A percentile compares a stretch with the other conserved stretches of the same genome.
Evolutionary conservation across 148 eudicot genomes (phyloP).

Genomic region (Persicaria maculosa): DNA sequence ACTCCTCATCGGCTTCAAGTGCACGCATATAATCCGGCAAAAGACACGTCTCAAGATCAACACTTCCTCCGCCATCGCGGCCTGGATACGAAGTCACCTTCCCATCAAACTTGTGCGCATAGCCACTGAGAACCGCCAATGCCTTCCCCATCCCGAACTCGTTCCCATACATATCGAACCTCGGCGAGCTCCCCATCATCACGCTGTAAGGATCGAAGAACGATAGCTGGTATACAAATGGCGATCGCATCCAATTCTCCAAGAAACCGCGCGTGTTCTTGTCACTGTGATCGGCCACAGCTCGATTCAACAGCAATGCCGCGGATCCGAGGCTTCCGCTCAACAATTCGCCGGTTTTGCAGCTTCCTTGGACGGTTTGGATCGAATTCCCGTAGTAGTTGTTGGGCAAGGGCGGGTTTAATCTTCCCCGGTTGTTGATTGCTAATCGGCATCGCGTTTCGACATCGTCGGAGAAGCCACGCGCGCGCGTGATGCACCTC

Average conservation of each 20-base stretch:
- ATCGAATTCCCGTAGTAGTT: constrained; percentile 24
- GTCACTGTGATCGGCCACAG: constrained; percentile 12
- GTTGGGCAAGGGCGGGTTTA: constrained; percentile 22
- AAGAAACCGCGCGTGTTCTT: not conserved
- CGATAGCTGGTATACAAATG: constrained; percentile 1
- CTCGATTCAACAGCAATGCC: constrained; percentile 16
- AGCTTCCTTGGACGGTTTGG: not conserved
- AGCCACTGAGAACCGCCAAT: constrained; percentile 17
- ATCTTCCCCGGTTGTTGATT: constrained; percentile 18
- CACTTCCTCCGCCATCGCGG: constrained; percentile 21
- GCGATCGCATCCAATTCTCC: constrained; percentile 11
- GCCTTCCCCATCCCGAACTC: constrained; percentile 25
- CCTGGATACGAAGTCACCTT: constrained; percentile 17
- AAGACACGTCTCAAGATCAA: constrained; percentile 23
- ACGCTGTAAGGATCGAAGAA: constrained; percentile 13
- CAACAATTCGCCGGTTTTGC: constrained; percentile 12
- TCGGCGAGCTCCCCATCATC: constrained; percentile 15
- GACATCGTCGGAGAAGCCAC: not conserved
- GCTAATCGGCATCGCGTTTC: constrained; percentile 15
- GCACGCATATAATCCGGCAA: constrained; percentile 14
- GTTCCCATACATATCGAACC: constrained; percentile 26
- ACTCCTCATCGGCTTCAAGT: constrained; percentile 22
- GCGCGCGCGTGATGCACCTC: constrained; percentile 27
- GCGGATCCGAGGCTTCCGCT: constrained; percentile 16
- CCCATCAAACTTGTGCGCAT: constrained; percentile 17